Evolutionary conservation across 2,329 filamentous ascomycete genomes (phyloP), one percentile per base, ranked within the genome.

Genomic region (Aspergillus hiratsukae): DNA sequence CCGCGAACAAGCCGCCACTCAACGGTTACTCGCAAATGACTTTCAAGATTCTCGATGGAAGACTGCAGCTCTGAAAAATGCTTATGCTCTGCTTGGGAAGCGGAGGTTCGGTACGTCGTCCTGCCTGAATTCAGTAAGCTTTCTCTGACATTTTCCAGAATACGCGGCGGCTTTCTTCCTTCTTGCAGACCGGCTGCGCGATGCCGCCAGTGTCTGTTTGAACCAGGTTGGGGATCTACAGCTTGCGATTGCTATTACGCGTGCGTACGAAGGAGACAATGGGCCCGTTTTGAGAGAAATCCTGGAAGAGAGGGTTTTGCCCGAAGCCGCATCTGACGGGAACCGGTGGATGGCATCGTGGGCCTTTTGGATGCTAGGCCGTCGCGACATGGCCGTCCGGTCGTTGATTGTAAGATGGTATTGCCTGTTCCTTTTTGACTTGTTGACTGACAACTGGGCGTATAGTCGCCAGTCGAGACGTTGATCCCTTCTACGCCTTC

Each of bases 111-210:
- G 88, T 91, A 73, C 69, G 81, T 11, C 41, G 17, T 8, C 8
- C 17, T 28, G 40, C 49, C n/a, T 53, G 43, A 27, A 21, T 53
- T 53, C 50, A 35, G 27, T 48, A 23, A 11, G 41, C 50, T 61
- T 53, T 62, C 52, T 27, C 43, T 46, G 21, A 25, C 4, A 29
- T 9, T 28, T 6, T 41, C n/a, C 54, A 91, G 91, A 90, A 74
- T 99, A 99, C 68, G 92, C 94, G 3, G 94, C 93, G 0, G 89
- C 94, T 0, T 99, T 97, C 76, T 99, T 99, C 77, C 80, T 99
- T 5, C 81, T 99, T 1, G 95, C 90, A 1, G 91, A 92, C 62
- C 87, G 88, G 66, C 79, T 96, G 0, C 85, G 87, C 54, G 91
- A 96, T 70, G 93, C 94, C 0, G 87, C 94, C 52, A 89, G 88